Base-by-base conservation (phyloP, 768 basidiomycete genomes). In the Mrakia gelida region DNA sequence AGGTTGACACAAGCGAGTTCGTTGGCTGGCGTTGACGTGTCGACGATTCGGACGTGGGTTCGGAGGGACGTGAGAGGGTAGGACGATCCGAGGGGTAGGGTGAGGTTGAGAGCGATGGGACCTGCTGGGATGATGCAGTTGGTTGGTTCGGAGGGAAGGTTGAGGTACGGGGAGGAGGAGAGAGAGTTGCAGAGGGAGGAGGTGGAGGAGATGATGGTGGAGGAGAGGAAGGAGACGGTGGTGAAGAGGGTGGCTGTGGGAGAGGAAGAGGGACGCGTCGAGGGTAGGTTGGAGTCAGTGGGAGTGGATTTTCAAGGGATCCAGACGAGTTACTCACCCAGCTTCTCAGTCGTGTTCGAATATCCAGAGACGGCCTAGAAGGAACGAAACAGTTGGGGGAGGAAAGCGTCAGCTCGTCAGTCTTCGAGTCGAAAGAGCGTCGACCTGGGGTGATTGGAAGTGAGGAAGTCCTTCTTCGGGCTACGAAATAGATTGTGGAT, bases 41-140 rank as follows among this genome's bases (percentile, higher is more conserved):
- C 97, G 32, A 98, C 91, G 11, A 95, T 92, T 67, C 93, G 91
- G 32, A 99, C 85, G 30, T 90, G 90, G 1, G 95, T 97, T 79
- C 88, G 87, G 76, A 96, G 87, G 15, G 95, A 95, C 18, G 92
- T 92, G 63, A 98, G 87, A 23, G 90, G 88, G 82, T 92, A 91
- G 78, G 88, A 86, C 63, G 86, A 81, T 52, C 88, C 87, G 82
- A 92, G 89, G 59, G 93, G 89, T 26, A 90, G 87, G 13, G 82
- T 81, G 16, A 92, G 86, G 32, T 92, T 89, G 82, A 98, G 89
- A 2, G 90, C 95, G 81, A 97, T 91, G 2, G 89, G 89, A 0
- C 96, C 96, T 5, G 90, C 87, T 7, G 87, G 82, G 78, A 97
- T 86, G 18, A 95, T 94, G 82, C 96, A 98, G 1, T 81, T 81